These are phyloP conservation scores for Mortierella sp. DNA, from an alignment of 371 early-diverging fungal species.

Conservation along the genomic window DNA sequence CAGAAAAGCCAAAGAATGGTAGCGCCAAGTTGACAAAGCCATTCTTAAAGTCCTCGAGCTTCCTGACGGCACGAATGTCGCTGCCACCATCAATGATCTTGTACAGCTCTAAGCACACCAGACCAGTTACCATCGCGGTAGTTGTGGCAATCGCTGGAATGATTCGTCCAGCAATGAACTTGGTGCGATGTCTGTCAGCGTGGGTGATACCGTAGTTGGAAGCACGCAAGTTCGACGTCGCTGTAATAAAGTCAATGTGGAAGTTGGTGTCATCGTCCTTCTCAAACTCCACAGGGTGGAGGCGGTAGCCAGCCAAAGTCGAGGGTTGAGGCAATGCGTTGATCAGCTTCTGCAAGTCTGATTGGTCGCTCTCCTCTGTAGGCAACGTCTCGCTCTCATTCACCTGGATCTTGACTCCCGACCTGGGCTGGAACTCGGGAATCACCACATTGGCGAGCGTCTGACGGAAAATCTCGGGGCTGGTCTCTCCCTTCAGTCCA, in stretches of 20 bases:
- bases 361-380: conserved; percentile 62
- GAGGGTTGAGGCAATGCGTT: conserved; percentile 78
- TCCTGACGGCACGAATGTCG: no score
- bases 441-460: conserved; percentile 77
- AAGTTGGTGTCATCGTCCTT: conserved; percentile 99
- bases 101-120: conserved; percentile 98
- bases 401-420: conserved; percentile 97
- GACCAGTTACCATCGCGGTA: conserved; percentile 98
- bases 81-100: conserved; percentile 87
- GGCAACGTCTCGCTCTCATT: conserved; percentile 81
- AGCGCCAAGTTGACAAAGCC: conserved; percentile 98
- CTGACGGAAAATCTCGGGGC: conserved; percentile 74
- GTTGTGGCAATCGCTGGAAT: conserved; percentile 99
- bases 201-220: conserved; percentile 95
- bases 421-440: conserved; percentile 90
- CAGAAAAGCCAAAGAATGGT: conserved; percentile 99
- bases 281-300: conserved; percentile 95
- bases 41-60: conserved; percentile 97
- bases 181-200: conserved; percentile 96
- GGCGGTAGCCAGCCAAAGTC: conserved; percentile 77
- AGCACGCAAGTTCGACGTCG: conserved; percentile 98
- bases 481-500: conserved; percentile 84
- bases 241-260: conserved; percentile 99
- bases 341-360: conserved; percentile 75
- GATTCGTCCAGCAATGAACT: conserved; percentile 99